Base-by-base conservation (phyloP, 2,329 filamentous ascomycete genomes). In the Nectriaceae sp. region DNA sequence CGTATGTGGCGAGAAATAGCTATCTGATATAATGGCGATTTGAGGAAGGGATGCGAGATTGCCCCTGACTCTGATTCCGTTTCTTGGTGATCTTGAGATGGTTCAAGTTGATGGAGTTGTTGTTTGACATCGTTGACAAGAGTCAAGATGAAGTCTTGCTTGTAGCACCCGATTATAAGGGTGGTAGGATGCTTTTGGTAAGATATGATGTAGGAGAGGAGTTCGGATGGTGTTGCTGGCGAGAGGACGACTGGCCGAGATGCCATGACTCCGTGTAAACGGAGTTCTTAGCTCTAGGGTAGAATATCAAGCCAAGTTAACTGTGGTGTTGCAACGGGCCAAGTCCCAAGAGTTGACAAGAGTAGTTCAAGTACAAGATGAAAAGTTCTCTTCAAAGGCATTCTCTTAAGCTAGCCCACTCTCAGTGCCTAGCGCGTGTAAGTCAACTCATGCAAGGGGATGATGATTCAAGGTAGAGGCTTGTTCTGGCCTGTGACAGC, bases 101-200 rank as follows among this genome's bases (percentile, higher is more conserved):
- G n/a, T n/a, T 53, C 6, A 2, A 42, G 16, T 3, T 48, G 21
- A 15, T 40, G 41, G 13, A 60, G 51, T 16, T 66, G 65, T 2
- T 63, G 44, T 5, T 53, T 33, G 40, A 83, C 63, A 21, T 84
- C 76, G 11, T 74, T 61, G 31, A 74, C 60, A 18, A 93, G 72
- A 18, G 83, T 73, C 2, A 75, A 65, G 11, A 91, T 66, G 60
- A 96, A 96, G 2, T 77, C 75, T 0, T 79, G 70, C 49, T 80
- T 82, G 1, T 82, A 75, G 15, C 79, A 83, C 67, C 90, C 91
- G 53, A 96, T 72, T 50, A 96, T 68, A 39, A 96, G 68, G 0
- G 83, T 87, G 1, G 84, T 87, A 3, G 82, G 81, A 46, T 80
- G 67, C 3, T 66, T 57, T 49, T 84, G 77, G 33, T 75, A 68